phyloP scores from a whole-genome alignment of 2,329 filamentous ascomycete species.

The Claviceps sorghi region DNA sequence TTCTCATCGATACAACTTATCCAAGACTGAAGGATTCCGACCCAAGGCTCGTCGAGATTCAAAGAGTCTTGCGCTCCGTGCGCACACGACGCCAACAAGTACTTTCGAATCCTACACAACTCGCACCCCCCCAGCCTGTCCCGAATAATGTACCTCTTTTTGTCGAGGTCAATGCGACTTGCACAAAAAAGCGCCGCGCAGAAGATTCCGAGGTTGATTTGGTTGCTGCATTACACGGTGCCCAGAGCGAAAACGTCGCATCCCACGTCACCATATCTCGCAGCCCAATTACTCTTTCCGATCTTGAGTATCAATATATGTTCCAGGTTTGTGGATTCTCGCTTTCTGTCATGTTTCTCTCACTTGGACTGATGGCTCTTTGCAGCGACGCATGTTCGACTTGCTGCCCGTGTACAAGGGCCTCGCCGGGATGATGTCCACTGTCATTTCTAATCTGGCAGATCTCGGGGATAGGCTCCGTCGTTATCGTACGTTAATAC shows the following conservation, averaged over 20 bases:
- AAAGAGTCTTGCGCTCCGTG: neutral
- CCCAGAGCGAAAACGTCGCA: neutral
- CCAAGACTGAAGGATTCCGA: neutral
- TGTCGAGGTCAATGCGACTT: slow-evolving; percentile 15
- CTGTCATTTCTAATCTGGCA: slow-evolving; percentile 13
- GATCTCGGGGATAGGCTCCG: slow-evolving; percentile 14
- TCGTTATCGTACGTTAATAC: slow-evolving; percentile 11
- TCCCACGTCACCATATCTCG: slow-evolving; percentile 5
- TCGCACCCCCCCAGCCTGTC: neutral
- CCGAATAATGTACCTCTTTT: slow-evolving; percentile 1
- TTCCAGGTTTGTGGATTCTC: neutral
- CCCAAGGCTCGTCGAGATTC: neutral
- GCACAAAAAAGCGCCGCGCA: slow-evolving; percentile 17
- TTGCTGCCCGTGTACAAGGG: slow-evolving; percentile 8
- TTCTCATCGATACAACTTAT: slow-evolving; percentile 3
- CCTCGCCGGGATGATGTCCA: slow-evolving; percentile 17
- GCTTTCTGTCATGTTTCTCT: neutral
- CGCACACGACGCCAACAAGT: neutral
- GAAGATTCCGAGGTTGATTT: slow-evolving; percentile 18
- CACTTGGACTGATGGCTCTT: neutral
- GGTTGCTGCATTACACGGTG: slow-evolving; percentile 12
- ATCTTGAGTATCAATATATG: slow-evolving; percentile 1
- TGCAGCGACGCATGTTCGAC: slow-evolving; percentile 12
- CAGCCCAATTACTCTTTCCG: neutral
- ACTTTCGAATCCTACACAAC: neutral